phyloP scores from a whole-genome alignment of 306 rosid genomes.

The Macrotyloma uniflorum region DNA sequence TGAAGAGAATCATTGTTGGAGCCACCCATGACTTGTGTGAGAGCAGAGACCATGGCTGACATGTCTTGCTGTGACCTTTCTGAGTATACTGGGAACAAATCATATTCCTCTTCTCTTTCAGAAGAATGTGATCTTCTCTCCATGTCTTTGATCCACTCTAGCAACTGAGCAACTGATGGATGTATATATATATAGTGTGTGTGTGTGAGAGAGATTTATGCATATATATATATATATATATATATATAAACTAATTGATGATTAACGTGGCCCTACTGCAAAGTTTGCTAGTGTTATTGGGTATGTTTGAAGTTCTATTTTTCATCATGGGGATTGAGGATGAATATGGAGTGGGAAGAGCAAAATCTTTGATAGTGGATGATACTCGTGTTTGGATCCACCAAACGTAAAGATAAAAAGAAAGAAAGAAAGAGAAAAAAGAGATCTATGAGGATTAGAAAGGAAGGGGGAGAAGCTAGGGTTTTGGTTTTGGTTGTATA shows the following conservation, averaged over 20 bases:
- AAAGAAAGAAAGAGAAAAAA: neutral
- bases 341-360: neutral
- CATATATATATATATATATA: too few relatives aligned
- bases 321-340: neutral
- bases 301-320: neutral
- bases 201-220: neutral
- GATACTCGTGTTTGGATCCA: slow-evolving; percentile 23
- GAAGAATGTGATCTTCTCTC: slow-evolving; percentile 50
- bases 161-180: neutral
- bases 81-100: slow-evolving; percentile 69
- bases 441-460: slow-evolving; percentile 7
- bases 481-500: slow-evolving; percentile 20
- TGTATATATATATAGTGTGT: neutral
- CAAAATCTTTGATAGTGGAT: neutral
- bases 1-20: slow-evolving; percentile 21
- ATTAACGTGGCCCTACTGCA: neutral
- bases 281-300: neutral
- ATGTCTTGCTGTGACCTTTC: slow-evolving; percentile 75
- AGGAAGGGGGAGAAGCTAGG: slow-evolving; percentile 12
- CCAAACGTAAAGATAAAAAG: neutral
- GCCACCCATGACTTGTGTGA: slow-evolving; percentile 73
- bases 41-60: slow-evolving; percentile 78
- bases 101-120: slow-evolving; percentile 55
- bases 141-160: slow-evolving; percentile 54
- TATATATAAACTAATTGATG: neutral